These are phyloP conservation scores for Meripilus lineatus DNA, from an alignment of 1,284 basidiomycete species.

Conservation along the genomic window DNA sequence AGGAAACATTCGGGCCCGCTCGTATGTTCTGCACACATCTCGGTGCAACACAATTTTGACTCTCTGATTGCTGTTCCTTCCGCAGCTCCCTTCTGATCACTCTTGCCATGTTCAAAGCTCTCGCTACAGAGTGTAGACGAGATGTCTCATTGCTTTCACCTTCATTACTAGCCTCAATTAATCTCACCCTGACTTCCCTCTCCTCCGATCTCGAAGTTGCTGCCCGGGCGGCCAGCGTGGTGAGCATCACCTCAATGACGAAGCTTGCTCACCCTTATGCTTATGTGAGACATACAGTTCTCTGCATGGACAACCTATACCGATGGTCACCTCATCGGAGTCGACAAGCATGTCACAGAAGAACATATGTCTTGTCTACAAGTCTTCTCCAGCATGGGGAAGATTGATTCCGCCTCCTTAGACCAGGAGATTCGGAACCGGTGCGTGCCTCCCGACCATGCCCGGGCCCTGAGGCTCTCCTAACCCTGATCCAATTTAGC, in stretches of 20 bases:
- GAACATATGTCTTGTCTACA: constrained; percentile 70
- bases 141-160: constrained; percentile 83
- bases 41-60: constrained; percentile 3
- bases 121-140: constrained; percentile 87
- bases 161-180: constrained; percentile 73
- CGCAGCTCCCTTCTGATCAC: constrained; percentile 81
- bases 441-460: constrained; percentile 26
- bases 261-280: not conserved
- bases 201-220: constrained; percentile 80
- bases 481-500: constrained; percentile 33
- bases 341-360: constrained; percentile 66
- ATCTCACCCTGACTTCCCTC: constrained; percentile 58
- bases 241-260: constrained; percentile 35
- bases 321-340: constrained; percentile 76
- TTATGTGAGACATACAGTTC: constrained; percentile 48
- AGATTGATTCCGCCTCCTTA: constrained; percentile 30
- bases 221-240: constrained; percentile 79
- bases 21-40: constrained; percentile 48
- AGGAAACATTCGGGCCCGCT: constrained; percentile 74
- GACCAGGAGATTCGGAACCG: constrained; percentile 69
- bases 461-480: not conserved
- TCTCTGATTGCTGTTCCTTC: constrained; percentile 9
- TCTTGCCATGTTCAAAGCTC: constrained; percentile 77
- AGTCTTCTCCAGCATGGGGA: constrained; percentile 65
- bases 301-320: constrained; percentile 92